Conservation (phyloP, 257 asterid genomes). For the Leonotis leonurus region DNA sequence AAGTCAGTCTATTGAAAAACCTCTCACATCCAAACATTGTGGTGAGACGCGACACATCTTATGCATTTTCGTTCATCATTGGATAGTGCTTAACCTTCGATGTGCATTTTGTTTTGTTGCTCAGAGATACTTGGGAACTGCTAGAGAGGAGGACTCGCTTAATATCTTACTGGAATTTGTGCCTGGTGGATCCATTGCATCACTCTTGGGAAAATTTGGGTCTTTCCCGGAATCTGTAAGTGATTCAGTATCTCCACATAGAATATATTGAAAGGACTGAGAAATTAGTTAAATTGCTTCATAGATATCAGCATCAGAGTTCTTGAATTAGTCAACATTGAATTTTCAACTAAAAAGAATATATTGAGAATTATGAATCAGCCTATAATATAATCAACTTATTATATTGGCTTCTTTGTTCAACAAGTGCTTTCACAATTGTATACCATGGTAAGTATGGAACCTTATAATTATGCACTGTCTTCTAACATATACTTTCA, state of each 20-base stretch:
- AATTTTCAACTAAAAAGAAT: too few relatives aligned
- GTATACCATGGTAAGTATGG: too few relatives aligned
- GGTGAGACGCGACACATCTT: conserved; percentile 44
- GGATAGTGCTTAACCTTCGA: conserved; percentile 1
- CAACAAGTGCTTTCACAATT: not conserved
- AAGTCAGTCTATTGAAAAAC: conserved; percentile 85
- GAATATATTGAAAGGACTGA: not conserved
- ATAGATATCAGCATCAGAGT: not conserved
- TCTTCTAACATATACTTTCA: conserved; percentile 11
- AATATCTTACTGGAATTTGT: conserved; percentile 94
- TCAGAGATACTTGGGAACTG: conserved; percentile 97
- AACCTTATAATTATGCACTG: conserved; percentile 2
- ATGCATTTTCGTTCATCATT: not conserved
- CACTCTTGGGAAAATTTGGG: conserved; percentile 94
- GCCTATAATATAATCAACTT: not conserved
- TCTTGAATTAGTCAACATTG: not conserved
- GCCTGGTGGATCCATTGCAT: conserved; percentile 96
- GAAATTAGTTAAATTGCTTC: not conserved
- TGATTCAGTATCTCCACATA: conserved; percentile 13
- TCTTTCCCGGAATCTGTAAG: conserved; percentile 97
- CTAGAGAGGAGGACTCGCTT: conserved; percentile 79
- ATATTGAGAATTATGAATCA: too few relatives aligned
- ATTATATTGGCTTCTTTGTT: conserved; percentile 4
- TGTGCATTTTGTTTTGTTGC: conserved; percentile 18
- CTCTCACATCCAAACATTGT: conserved; percentile 95